Evolutionary conservation across 495 filamentous ascomycete genomes (phyloP).

Genomic region (Podospora sp.): DNA sequence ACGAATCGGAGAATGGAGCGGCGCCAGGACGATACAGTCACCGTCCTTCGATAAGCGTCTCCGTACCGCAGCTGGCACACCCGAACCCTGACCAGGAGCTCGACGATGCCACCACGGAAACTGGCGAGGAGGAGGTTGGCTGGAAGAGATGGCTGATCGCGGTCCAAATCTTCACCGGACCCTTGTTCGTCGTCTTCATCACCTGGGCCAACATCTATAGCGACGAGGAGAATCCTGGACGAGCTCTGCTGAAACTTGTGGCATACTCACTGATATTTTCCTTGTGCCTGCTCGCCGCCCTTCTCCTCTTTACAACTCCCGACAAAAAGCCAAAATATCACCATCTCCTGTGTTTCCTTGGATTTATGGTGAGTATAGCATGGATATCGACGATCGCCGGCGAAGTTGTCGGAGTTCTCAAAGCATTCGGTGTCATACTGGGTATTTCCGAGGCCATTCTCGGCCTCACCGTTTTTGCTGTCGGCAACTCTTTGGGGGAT

Average conservation of each 20-base stretch:
- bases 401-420: conserved; percentile 94
- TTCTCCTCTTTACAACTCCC: conserved; percentile 65
- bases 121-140: conserved; percentile 47
- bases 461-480: conserved; percentile 93
- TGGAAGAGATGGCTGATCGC: conserved; percentile 92
- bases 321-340: conserved; percentile 65
- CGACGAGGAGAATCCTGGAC: conserved; percentile 44
- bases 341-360: conserved; percentile 77
- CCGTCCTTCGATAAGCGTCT: conserved; percentile 8
- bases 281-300: conserved; percentile 59
- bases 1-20: not conserved
- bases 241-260: conserved; percentile 59
- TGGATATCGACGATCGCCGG: conserved; percentile 97
- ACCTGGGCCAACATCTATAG: conserved; percentile 70
- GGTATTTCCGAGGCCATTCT: conserved; percentile 95
- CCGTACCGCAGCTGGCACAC: conserved; percentile 23
- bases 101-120: conserved; percentile 32
- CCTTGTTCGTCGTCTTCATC: conserved; percentile 77
- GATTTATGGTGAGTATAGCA: conserved; percentile 87
- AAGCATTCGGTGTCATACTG: conserved; percentile 89
- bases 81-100: conserved; percentile 28
- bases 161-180: conserved; percentile 84
- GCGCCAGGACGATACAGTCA: not conserved
- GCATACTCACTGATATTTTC: conserved; percentile 74
- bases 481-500: conserved; percentile 94